Evolutionary conservation across 2,329 filamentous ascomycete genomes (phyloP), one percentile per base, ranked within the genome.

Genomic region (Xylaria sp.): DNA sequence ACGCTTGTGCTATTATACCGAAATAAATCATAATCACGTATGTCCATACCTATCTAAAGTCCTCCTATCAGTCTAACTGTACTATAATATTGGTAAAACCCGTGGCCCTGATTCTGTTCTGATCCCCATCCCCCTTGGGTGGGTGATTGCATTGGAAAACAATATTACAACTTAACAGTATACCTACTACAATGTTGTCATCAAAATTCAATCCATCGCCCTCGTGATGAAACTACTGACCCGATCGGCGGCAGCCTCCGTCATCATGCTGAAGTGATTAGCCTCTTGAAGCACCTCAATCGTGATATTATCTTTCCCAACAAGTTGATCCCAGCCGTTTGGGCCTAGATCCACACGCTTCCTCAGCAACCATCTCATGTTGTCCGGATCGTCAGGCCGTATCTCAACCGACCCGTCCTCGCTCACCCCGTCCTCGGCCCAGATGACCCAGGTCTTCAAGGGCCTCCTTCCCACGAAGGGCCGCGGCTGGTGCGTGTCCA

Each of bases 301-400:
- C 19, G 26, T 43, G 16, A 52, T 39, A 5, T 40, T 34, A 7
- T 42, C 40, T 7, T 18, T 16, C 19, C 47, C 45, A 13, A 45
- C 17, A 17, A 45, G 17, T 13, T 34, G 22, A n/a, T 56, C 53
- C 53, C 53, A 56, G 13, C 53, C 53, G 41, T 48, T 48, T 3
- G 44, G 21, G 4, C 53, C 48, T 18, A 52, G 49, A 9, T 48
- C 39, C 1, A 21, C 52, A 21, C 49, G 39, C 13, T 50, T 29
- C n/a, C 50, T 37, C 37, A 56, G 42, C 24, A 56, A n/a, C 45
- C 45, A 56, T 16, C 49, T 49, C 54, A 56, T 56, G 22, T 43
- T 50, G 5, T 43, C 34, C 21, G 54, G 44, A 39, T 56, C 54
- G 26, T 56, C 45, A 8, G 41, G 37, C 16, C 44, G 45, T 7